Conservation (phyloP, 495 filamentous ascomycete genomes). For the Opeltia flavorubescens region DNA sequence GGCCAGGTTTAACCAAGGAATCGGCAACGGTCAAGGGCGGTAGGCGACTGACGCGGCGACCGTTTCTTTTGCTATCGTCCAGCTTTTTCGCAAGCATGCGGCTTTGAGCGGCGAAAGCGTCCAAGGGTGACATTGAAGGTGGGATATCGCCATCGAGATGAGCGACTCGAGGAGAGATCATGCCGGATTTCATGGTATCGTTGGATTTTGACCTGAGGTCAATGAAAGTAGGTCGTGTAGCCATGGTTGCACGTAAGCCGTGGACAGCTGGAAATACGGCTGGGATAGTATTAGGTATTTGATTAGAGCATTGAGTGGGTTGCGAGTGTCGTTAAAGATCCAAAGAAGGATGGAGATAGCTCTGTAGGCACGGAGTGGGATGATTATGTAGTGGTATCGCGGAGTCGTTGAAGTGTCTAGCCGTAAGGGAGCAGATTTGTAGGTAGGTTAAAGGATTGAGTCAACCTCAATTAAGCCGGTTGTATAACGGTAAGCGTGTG, state of each 20-base stretch:
- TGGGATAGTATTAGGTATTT: background rate
- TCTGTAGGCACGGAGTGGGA: too few species aligned
- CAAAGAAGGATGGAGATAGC: too few species aligned
- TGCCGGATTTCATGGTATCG: constrained; percentile 33
- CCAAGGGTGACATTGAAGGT: constrained; percentile 82
- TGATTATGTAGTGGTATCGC: too few species aligned
- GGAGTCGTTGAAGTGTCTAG: too few species aligned
- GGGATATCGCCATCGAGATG: constrained; percentile 78
- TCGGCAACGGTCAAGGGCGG: constrained; percentile 70
- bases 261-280: background rate
- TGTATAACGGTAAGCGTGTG: too few species aligned
- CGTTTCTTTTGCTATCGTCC: constrained; percentile 52
- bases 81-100: constrained; percentile 76
- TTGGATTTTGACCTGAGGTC: constrained; percentile 52
- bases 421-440: too few species aligned
- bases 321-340: too few species aligned
- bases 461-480: too few species aligned
- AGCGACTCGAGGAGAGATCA: constrained; percentile 52
- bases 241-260: constrained; percentile 23
- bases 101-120: constrained; percentile 84
- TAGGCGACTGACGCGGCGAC: constrained; percentile 68
- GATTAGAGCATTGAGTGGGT: too few species aligned
- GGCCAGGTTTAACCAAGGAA: constrained; percentile 52
- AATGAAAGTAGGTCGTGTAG: constrained; percentile 41
- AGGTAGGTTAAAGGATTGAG: too few species aligned